phyloP scores from a whole-genome alignment of 1,284 basidiomycete genomes.

The Veloboletus limbatus region DNA sequence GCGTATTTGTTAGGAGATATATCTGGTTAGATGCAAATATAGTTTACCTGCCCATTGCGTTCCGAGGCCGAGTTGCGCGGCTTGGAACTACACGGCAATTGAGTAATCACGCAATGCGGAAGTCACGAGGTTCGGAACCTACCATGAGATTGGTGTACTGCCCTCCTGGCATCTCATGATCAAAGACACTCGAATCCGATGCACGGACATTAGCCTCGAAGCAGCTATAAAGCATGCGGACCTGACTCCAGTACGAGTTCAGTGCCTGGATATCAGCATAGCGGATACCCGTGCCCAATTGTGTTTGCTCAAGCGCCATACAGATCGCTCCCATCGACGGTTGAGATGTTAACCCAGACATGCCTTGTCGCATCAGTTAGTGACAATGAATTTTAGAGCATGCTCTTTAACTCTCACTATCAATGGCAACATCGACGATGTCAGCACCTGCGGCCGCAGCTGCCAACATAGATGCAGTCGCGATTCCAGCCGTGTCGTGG shows the following conservation, averaged over 20 bases:
- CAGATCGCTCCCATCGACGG: slow-evolving; percentile 98
- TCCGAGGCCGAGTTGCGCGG: slow-evolving; percentile 93
- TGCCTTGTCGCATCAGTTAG: slow-evolving; percentile 52
- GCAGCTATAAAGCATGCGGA: slow-evolving; percentile 92
- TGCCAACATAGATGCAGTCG: slow-evolving; percentile 94
- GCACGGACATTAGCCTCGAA: slow-evolving; percentile 99
- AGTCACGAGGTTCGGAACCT: slow-evolving; percentile 23
- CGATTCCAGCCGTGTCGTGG: slow-evolving; percentile 99
- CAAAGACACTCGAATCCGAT: slow-evolving; percentile 96
- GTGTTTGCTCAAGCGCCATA: slow-evolving; percentile 93
- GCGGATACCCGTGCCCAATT: slow-evolving; percentile 93
- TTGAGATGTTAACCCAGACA: slow-evolving; percentile 98
- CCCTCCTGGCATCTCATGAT: slow-evolving; percentile 99
- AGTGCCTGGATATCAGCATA: slow-evolving; percentile 97
- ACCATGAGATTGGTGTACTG: slow-evolving; percentile 96
- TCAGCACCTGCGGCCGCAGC: slow-evolving; percentile 96
- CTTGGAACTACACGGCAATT: slow-evolving; percentile 81
- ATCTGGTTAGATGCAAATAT: slow-evolving; percentile 6
- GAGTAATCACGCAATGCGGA: slow-evolving; percentile 13
- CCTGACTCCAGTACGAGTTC: slow-evolving; percentile 98
- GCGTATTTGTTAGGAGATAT: slow-evolving; percentile 12
- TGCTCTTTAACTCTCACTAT: slow-evolving; percentile 58
- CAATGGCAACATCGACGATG: slow-evolving; percentile 97
- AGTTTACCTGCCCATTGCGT: slow-evolving; percentile 87
- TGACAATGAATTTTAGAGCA: neutral